Percentiles rank a stretch among this genome's conserved stretches.
Evolutionary conservation across 352 stramenopile species (phyloP).

Genomic region (Phytophthora syringae): DNA sequence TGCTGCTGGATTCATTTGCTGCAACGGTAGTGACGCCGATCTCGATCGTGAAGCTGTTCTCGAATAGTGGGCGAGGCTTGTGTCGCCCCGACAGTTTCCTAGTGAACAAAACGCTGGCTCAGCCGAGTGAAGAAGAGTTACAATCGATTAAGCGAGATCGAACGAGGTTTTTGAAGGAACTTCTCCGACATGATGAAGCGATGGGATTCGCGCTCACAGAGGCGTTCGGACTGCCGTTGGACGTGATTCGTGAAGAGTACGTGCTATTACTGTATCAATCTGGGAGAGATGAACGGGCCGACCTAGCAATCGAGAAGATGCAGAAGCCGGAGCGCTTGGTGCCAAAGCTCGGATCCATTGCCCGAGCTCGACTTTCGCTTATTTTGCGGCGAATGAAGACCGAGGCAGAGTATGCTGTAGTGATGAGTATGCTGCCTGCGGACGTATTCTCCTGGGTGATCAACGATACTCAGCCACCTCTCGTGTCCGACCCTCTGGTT

Average conservation of each 20-base stretch:
- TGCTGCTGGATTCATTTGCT: slow-evolving; percentile 84
- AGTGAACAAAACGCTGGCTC: slow-evolving; percentile 1
- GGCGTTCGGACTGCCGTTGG: slow-evolving; percentile 75
- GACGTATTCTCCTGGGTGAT: slow-evolving; percentile 82
- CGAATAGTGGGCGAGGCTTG: slow-evolving; percentile 50
- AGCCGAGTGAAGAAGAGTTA: slow-evolving; percentile 30
- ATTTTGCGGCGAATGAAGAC: slow-evolving; percentile 83
- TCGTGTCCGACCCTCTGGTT: slow-evolving; percentile 66
- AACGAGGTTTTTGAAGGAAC: slow-evolving; percentile 70
- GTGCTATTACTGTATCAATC: slow-evolving; percentile 84
- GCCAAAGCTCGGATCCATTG: slow-evolving; percentile 66
- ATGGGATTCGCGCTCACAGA: slow-evolving; percentile 72
- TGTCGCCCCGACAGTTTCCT: slow-evolving; percentile 72
- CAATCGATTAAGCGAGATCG: slow-evolving; percentile 52
- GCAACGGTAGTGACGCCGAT: slow-evolving; percentile 72
- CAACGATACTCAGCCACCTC: slow-evolving; percentile 53
- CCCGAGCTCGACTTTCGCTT: slow-evolving; percentile 69
- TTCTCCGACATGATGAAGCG: slow-evolving; percentile 70
- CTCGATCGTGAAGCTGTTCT: slow-evolving; percentile 73
- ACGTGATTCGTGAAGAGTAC: slow-evolving; percentile 81
- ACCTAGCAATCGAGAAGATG: slow-evolving; percentile 80
- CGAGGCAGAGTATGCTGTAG: slow-evolving; percentile 71
- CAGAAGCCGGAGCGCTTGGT: slow-evolving; percentile 68
- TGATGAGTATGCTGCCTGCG: slow-evolving; percentile 86
- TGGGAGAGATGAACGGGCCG: slow-evolving; percentile 69